Conservation (phyloP, 495 filamentous ascomycete genomes). For the Podospora pseudoanserina region DNA sequence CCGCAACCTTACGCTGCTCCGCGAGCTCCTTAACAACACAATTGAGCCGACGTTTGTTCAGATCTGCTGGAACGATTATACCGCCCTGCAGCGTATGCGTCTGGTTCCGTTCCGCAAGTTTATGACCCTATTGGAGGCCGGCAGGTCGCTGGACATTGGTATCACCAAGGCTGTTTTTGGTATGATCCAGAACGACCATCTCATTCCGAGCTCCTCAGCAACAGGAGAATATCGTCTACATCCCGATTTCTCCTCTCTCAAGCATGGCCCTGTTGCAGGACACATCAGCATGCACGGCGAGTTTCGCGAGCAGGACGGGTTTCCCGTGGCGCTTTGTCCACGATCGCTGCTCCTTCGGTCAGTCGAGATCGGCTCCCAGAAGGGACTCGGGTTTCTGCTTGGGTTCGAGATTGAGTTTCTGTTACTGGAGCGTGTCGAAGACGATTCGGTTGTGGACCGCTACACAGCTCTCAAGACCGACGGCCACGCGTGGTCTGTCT, state of each 20-base stretch:
- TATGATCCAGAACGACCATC: slow-evolving; percentile 56
- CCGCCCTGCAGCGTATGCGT: slow-evolving; percentile 61
- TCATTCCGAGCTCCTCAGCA: slow-evolving; percentile 40
- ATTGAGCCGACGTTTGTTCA: slow-evolving; percentile 65
- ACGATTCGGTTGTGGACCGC: slow-evolving; percentile 28
- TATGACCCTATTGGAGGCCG: slow-evolving; percentile 50
- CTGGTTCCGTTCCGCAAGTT: slow-evolving; percentile 68
- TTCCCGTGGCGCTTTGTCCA: slow-evolving; percentile 51
- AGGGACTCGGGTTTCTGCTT: slow-evolving; percentile 52
- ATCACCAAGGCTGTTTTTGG: slow-evolving; percentile 54
- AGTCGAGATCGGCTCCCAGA: slow-evolving; percentile 45
- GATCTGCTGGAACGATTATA: slow-evolving; percentile 79
- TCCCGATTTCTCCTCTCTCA: slow-evolving; percentile 59
- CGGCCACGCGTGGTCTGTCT: slow-evolving; percentile 63
- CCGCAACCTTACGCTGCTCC: slow-evolving; percentile 40
- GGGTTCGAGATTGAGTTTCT: slow-evolving; percentile 86
- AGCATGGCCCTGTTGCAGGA: slow-evolving; percentile 48
- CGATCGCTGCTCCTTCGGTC: slow-evolving; percentile 54
- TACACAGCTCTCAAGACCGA: slow-evolving; percentile 33
- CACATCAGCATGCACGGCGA: slow-evolving; percentile 60
- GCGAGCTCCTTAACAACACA: slow-evolving; percentile 63
- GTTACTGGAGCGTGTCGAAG: slow-evolving; percentile 50
- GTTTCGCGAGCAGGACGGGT: slow-evolving; percentile 52
- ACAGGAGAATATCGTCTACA: slow-evolving; percentile 59
- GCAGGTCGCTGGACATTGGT: slow-evolving; percentile 48